Conservation (phyloP, 495 filamentous ascomycete genomes). For the Trichoderma reesei region DNA sequence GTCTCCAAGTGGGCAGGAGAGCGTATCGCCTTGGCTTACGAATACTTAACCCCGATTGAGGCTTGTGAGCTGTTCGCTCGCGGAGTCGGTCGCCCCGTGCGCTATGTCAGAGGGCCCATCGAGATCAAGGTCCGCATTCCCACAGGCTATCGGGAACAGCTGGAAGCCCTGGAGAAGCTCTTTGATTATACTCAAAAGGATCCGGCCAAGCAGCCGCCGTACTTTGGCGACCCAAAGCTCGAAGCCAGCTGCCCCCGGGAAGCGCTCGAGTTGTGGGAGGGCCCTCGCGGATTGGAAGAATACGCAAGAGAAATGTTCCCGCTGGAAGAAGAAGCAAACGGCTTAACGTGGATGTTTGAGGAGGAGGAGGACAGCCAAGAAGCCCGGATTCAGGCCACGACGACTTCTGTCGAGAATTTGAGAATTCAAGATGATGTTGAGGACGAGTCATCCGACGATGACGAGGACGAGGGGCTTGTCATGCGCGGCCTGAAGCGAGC, state of each 20-base stretch:
- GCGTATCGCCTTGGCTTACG: constrained; percentile 89
- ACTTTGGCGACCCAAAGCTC: constrained; percentile 43
- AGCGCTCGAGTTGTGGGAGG: constrained; percentile 78
- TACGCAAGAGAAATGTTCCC: constrained; percentile 94
- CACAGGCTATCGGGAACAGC: constrained; percentile 79
- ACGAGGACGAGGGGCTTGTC: constrained; percentile 36
- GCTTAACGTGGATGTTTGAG: constrained; percentile 76
- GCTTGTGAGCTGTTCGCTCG: constrained; percentile 69
- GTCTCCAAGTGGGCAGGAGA: constrained; percentile 79
- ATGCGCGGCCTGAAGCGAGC: constrained; percentile 40
- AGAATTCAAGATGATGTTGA: constrained; percentile 8
- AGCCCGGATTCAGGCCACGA: constrained; percentile 17
- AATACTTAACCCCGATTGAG: constrained; percentile 74
- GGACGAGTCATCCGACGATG: constrained; percentile 18
- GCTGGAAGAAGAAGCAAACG: constrained; percentile 87
- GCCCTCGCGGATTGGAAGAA: constrained; percentile 83
- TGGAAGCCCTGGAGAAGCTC: constrained; percentile 60
- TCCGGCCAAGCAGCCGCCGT: constrained; percentile 39
- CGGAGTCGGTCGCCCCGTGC: constrained; percentile 67
- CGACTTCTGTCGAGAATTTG: constrained; percentile 12
- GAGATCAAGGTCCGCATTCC: constrained; percentile 81
- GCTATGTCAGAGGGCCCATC: constrained; percentile 67
- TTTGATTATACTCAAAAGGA: constrained; percentile 51
- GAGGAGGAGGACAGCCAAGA: constrained; percentile 23
- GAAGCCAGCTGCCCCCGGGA: constrained; percentile 56